Evolutionary conservation across 805 yeast species (phyloP), one percentile per base, ranked within the genome.

Genomic region (Pichia exigua): DNA sequence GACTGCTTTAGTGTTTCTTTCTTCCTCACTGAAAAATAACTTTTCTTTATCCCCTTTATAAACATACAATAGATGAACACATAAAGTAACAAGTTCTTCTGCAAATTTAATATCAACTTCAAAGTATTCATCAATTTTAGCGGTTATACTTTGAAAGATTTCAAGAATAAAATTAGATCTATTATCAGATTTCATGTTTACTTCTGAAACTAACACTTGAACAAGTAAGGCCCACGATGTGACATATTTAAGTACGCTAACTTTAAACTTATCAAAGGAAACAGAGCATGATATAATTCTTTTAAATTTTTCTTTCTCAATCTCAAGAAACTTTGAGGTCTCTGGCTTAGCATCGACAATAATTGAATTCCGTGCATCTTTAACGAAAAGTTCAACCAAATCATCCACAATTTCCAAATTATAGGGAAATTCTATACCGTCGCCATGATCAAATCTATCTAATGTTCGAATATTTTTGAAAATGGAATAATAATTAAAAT

Each of bases 191-290:
- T 71, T 65, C 50, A 81, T 66, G n/a, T 70, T 70, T 5, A 47
- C 21, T 64, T 83, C 90, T 5, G 81, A 73, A 5, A 87, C 81
- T 44, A 88, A 67, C 4, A 89, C 80, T 55, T 89, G 88, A 24
- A 88, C 82, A 47, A 91, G 66, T 57, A 83, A 84, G 22, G 83
- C 82, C 98, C 98, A 92, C 0, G 95, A 78, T 61, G 83, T 88
- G 28, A 92, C 68, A 52, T 84, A 79, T 15, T 75, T 68, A 45
- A 85, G 68, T 54, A 85, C 94, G 10, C 73, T 70, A 1, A 73
- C 64, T 54, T 74, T 74, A 57, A 81, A 75, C 41, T 73, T 72
- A 44, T 72, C 71, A 42, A 70, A 71, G n/a, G 79, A 67, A 15
- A 79, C 59, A 24, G 73, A 71, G 57, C 77, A 77, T 0, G 72